These are phyloP conservation scores for Sodiomyces alkalinus DNA, from an alignment of 2,329 filamentous ascomycete genomes.

Conservation along the genomic window DNA sequence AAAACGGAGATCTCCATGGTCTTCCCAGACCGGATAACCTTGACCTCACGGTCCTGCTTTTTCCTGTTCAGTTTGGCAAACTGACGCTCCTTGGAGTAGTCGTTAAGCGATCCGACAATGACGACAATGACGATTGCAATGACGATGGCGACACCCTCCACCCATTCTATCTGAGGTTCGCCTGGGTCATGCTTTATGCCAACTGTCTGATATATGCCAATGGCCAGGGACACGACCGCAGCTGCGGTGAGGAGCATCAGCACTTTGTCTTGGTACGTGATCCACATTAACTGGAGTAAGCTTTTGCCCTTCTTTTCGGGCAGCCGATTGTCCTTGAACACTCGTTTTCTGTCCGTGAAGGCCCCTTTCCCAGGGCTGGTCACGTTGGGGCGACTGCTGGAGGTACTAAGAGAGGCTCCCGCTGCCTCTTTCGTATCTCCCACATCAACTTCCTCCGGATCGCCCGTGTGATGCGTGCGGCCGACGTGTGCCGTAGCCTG, in stretches of 20 bases:
- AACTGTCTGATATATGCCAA: slow-evolving; percentile 64
- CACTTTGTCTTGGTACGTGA: slow-evolving; percentile 74
- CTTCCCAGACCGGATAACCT: slow-evolving; percentile 55
- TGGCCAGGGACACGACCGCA: slow-evolving; percentile 55
- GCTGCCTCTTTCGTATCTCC: too few relatives aligned
- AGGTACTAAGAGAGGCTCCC: too few relatives aligned
- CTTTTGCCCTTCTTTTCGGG: slow-evolving; percentile 63
- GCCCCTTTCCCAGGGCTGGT: slow-evolving; percentile 12
- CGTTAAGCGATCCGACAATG: slow-evolving; percentile 60
- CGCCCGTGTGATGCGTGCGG: slow-evolving; percentile 5
- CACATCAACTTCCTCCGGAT: slow-evolving; percentile 3
- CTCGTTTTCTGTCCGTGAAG: slow-evolving; percentile 51
- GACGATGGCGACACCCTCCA: slow-evolving; percentile 70
- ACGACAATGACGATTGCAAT: slow-evolving; percentile 68
- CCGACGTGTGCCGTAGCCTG: slow-evolving; percentile 35
- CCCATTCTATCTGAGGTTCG: slow-evolving; percentile 54
- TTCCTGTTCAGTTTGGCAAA: slow-evolving; percentile 68
- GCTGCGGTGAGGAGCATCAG: slow-evolving; percentile 57
- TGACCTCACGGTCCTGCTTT: slow-evolving; percentile 61
- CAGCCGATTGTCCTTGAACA: slow-evolving; percentile 57
- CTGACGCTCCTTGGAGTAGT: slow-evolving; percentile 68
- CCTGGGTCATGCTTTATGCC: slow-evolving; percentile 35
- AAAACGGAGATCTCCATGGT: slow-evolving; percentile 55
- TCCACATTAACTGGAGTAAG: slow-evolving; percentile 61
- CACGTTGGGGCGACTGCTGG: too few relatives aligned